These are phyloP conservation scores for Carex kokanica DNA, from an alignment of 176 grass and related monocot species.

Conservation along the genomic window DNA sequence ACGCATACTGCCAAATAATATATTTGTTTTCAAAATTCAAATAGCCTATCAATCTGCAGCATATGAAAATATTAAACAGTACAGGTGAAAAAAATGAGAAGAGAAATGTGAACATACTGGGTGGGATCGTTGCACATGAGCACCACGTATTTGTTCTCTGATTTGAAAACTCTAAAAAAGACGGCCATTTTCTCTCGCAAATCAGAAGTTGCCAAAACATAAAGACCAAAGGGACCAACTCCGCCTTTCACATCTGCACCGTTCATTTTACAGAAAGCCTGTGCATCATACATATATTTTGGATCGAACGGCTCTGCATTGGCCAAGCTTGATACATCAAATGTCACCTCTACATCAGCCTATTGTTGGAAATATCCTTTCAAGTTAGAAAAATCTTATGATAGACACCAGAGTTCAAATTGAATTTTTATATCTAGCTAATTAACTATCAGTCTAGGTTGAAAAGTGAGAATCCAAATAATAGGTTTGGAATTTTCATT, in stretches of 20 bases:
- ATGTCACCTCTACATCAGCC: conserved; percentile 73
- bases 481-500: neutral
- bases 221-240: conserved; percentile 72
- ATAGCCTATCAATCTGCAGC: too few relatives aligned
- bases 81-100: neutral
- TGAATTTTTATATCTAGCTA: neutral
- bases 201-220: conserved; percentile 47
- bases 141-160: conserved; percentile 28
- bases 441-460: neutral
- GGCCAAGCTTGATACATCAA: conserved; percentile 47
- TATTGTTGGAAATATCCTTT: conserved; percentile 8
- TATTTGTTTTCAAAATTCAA: too few relatives aligned
- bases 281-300: conserved; percentile 44
- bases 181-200: conserved; percentile 39
- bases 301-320: conserved; percentile 63
- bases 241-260: conserved; percentile 49
- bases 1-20: too few relatives aligned
- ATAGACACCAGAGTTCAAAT: conserved; percentile 10
- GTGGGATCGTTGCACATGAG: conserved; percentile 54
- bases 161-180: conserved; percentile 51
- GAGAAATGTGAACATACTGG: conserved; percentile 18
- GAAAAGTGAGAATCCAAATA: neutral
- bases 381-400: neutral
- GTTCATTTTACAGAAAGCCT: conserved; percentile 40
- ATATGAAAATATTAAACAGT: too few relatives aligned